phyloP scores from a whole-genome alignment of 352 stramenopile species.

The Phytophthora quininea region DNA sequence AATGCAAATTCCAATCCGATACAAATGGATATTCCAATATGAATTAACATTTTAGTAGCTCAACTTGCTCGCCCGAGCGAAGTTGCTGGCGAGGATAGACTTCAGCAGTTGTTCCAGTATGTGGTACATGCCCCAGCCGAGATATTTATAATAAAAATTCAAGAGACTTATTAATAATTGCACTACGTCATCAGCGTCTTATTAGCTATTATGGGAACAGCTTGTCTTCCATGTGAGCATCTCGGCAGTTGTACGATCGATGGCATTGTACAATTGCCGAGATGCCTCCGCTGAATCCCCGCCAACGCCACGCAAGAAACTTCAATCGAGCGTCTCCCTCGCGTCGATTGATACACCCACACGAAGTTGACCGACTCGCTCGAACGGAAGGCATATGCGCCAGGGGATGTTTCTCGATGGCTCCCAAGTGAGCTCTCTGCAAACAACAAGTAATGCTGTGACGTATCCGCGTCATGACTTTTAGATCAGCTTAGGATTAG shows the following conservation, averaged over 20 bases:
- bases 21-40: neutral
- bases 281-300: slow-evolving; percentile 1
- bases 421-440: slow-evolving; percentile 4
- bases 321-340: neutral
- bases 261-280: neutral
- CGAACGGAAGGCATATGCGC: neutral
- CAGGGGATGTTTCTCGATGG: neutral
- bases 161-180: no score
- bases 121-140: neutral
- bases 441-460: neutral
- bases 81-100: neutral
- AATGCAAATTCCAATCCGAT: neutral
- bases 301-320: neutral
- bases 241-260: neutral
- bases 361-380: neutral
- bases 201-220: no score
- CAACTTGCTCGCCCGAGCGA: neutral
- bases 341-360: neutral
- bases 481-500: no score
- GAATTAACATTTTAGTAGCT: neutral
- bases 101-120: neutral
- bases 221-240: no score
- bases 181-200: no score
- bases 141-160: no score
- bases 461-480: no score